phyloP scores from a whole-genome alignment of 2,329 filamentous ascomycete genomes.

The Fusarium sulawesiense region DNA sequence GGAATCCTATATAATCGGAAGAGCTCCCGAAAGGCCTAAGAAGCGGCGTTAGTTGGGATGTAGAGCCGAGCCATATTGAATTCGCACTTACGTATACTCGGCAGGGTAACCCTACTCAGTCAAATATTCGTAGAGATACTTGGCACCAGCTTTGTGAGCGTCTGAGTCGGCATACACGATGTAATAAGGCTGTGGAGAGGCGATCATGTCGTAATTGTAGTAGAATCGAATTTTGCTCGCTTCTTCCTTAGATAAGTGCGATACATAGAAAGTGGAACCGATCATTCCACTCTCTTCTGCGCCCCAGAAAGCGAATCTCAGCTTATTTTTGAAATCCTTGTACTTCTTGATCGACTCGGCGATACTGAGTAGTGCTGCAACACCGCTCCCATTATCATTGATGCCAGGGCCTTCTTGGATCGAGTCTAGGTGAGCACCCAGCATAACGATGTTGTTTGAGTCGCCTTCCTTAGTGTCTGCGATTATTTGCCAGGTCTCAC shows the following conservation, averaged over 20 bases:
- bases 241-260: conserved; percentile 50
- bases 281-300: conserved; percentile 56
- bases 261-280: conserved; percentile 55
- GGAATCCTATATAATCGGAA: conserved; percentile 55
- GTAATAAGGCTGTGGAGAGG: conserved; percentile 54
- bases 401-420: conserved; percentile 55
- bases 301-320: conserved; percentile 56
- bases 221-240: conserved; percentile 70
- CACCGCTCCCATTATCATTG: conserved; percentile 56
- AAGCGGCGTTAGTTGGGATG: not conserved
- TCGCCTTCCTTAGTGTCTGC: conserved; percentile 56
- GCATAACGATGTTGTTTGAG: conserved; percentile 53
- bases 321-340: conserved; percentile 53
- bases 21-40: conserved; percentile 50
- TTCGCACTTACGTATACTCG: conserved; percentile 10
- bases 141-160: conserved; percentile 51
- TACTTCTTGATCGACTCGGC: conserved; percentile 50
- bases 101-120: conserved; percentile 48
- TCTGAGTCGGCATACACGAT: conserved; percentile 55
- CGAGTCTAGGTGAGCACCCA: conserved; percentile 55
- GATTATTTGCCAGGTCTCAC: conserved; percentile 55
- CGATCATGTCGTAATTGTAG: conserved; percentile 78
- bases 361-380: conserved; percentile 51
- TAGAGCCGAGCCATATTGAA: no score
- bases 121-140: conserved; percentile 50